phyloP scores from a whole-genome alignment of 179 eudicot genomes.

The Heliamphora pulchella region DNA sequence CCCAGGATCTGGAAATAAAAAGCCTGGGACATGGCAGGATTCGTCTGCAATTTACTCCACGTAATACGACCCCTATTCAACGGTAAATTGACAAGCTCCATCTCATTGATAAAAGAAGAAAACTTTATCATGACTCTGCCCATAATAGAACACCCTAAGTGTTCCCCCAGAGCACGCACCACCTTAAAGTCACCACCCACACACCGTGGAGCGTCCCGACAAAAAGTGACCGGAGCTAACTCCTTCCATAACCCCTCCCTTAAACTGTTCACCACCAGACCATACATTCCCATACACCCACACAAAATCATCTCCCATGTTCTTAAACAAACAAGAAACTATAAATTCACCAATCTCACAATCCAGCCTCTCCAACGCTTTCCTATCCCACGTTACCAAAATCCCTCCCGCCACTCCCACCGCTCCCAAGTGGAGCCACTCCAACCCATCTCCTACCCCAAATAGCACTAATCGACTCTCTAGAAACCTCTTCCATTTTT shows the following conservation, averaged over 20 bases:
- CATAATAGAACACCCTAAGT: background rate
- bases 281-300: background rate
- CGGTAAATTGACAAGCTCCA: background rate
- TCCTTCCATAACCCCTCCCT: background rate
- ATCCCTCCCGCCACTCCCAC: background rate
- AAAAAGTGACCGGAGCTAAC: background rate
- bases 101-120: background rate
- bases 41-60: background rate
- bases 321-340: background rate
- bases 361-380: background rate
- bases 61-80: background rate
- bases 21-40: background rate
- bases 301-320: background rate
- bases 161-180: background rate
- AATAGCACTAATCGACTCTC: background rate
- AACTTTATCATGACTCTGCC: background rate
- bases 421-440: background rate
- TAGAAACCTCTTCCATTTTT: background rate
- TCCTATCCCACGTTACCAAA: background rate
- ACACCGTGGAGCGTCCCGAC: background rate
- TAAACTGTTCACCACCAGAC: background rate
- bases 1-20: background rate
- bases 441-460: background rate
- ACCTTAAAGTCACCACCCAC: background rate
- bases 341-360: background rate